Percentiles rank a stretch among this genome's conserved stretches.
Evolutionary conservation across 192 early-diverging fungal genomes (phyloP).

Genomic region (Mortierella hygrophila): DNA sequence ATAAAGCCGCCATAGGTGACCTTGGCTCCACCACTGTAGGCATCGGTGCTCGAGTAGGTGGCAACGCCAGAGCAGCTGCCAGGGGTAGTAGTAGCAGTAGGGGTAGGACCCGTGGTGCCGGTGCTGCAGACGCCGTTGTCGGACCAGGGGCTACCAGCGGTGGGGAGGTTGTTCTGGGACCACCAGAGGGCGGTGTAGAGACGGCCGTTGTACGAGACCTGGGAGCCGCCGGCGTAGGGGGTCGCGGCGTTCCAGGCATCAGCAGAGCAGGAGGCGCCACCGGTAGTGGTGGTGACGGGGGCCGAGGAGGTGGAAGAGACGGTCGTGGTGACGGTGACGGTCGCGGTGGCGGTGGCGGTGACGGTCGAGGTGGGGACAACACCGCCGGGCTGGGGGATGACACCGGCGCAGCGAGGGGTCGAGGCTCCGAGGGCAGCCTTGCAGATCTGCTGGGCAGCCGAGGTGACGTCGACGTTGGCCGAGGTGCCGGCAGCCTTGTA

Average conservation of each 20-base stretch:
- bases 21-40: conserved; percentile 55
- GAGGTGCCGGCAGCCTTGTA: conserved; percentile 45
- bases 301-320: conserved; percentile 37
- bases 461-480: conserved; percentile 38
- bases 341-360: conserved; percentile 47
- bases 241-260: conserved; percentile 44
- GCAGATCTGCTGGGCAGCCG: conserved; percentile 49
- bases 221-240: conserved; percentile 44
- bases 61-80: conserved; percentile 41
- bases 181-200: conserved; percentile 64
- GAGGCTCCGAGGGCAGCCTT: conserved; percentile 49
- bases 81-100: conserved; percentile 20
- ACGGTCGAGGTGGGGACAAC: conserved; percentile 15
- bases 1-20: conserved; percentile 54
- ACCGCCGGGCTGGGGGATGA: conserved; percentile 39
- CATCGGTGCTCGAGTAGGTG: conserved; percentile 32
- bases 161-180: conserved; percentile 51
- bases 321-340: conserved; percentile 9
- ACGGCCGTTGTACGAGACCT: conserved; percentile 63
- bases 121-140: conserved; percentile 36
- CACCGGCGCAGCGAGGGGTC: conserved; percentile 47
- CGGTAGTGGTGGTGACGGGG: conserved; percentile 6
- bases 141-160: conserved; percentile 42
- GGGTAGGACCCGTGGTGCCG: conserved; percentile 18
- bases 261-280: conserved; percentile 41